Conservation (phyloP, 2,329 filamentous ascomycete species). For the Colletotrichum lini region DNA sequence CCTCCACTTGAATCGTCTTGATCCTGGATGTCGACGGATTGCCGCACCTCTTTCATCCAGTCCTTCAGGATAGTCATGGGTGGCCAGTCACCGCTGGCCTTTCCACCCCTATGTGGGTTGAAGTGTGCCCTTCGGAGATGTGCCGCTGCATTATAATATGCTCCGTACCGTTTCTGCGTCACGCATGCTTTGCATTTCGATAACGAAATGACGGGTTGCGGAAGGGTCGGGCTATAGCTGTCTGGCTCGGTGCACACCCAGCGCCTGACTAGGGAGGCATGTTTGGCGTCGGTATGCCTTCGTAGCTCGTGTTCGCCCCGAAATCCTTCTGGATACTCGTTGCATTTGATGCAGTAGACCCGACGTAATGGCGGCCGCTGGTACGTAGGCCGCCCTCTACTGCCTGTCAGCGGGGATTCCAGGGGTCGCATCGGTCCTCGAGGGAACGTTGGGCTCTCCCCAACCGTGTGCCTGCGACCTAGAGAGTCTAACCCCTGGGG, state of each 20-base stretch:
- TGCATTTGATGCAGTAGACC: conserved; percentile 83
- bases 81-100: conserved; percentile 72
- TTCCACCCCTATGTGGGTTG: conserved; percentile 68
- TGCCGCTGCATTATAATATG: conserved; percentile 73
- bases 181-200: conserved; percentile 71
- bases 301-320: conserved; percentile 90
- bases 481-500: conserved; percentile 50
- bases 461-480: conserved; percentile 62
- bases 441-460: conserved; percentile 60
- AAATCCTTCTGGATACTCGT: conserved; percentile 88
- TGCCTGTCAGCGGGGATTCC: conserved; percentile 59
- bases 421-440: conserved; percentile 56
- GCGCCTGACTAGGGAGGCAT: conserved; percentile 67
- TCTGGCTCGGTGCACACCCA: conserved; percentile 71
- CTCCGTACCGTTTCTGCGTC: conserved; percentile 70
- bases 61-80: conserved; percentile 71
- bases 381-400: conserved; percentile 60
- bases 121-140: conserved; percentile 71
- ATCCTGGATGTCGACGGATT: conserved; percentile 61
- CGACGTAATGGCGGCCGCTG: conserved; percentile 75
- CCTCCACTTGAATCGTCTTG: conserved; percentile 65
- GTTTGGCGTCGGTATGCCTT: conserved; percentile 74
- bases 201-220: conserved; percentile 66
- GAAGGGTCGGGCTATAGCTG: conserved; percentile 52
- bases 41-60: conserved; percentile 73